phyloP scores from a whole-genome alignment of 495 filamentous ascomycete species.

The Zalerion maritima region DNA sequence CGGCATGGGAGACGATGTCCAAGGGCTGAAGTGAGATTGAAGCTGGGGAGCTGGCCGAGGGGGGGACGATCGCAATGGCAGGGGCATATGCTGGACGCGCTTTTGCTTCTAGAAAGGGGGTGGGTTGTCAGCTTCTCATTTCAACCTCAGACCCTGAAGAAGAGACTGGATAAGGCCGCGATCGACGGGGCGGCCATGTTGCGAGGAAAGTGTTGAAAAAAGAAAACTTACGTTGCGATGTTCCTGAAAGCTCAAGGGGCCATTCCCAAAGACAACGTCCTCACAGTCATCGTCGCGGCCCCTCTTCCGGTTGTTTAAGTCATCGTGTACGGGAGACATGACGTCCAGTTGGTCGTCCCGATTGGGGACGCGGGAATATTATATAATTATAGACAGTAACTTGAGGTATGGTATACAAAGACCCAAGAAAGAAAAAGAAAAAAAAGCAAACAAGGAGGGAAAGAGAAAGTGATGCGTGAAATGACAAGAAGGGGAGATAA shows the following conservation, averaged over 20 bases:
- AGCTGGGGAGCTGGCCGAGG: constrained; percentile 9
- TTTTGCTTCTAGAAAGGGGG: no score
- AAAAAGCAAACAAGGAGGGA: background rate
- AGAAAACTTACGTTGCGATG: constrained; percentile 29
- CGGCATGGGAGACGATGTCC: constrained; percentile 12
- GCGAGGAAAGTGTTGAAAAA: constrained; percentile 1
- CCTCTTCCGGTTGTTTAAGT: constrained; percentile 11
- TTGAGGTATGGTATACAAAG: constrained; percentile 1
- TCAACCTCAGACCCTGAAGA: background rate
- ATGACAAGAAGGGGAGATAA: no score
- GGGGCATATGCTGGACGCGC: constrained; percentile 30
- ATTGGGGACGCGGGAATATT: constrained; percentile 4
- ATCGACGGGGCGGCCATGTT: background rate
- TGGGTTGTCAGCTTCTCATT: constrained; percentile 5
- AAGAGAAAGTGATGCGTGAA: no score
- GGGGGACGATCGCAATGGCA: constrained; percentile 11
- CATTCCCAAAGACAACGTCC: no score
- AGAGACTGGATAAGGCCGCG: background rate
- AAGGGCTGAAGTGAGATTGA: background rate
- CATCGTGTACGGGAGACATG: background rate
- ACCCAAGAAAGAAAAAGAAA: background rate
- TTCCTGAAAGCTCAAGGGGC: constrained; percentile 28
- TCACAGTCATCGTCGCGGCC: constrained; percentile 12
- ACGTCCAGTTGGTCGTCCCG: constrained; percentile 1
- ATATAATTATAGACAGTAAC: constrained; percentile 4